phyloP scores from a whole-genome alignment of 768 basidiomycete species.

The Mycena amicta region DNA sequence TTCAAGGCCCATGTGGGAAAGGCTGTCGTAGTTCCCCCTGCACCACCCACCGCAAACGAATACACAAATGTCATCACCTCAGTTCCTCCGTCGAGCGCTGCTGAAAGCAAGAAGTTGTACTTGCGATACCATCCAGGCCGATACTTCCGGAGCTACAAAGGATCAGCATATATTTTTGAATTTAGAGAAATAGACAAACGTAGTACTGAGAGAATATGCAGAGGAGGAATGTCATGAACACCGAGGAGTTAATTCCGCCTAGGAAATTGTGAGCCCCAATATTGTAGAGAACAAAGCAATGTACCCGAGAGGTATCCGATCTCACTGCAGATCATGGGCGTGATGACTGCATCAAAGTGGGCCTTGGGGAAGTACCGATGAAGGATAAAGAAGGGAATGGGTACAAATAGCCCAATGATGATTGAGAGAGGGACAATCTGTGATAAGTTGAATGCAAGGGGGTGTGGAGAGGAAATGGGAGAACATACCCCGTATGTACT shows the following conservation, averaged over 20 bases:
- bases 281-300: too few species aligned
- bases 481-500: slow-evolving; percentile 46
- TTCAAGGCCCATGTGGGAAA: slow-evolving; percentile 24
- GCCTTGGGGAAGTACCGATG: slow-evolving; percentile 52
- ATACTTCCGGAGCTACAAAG: slow-evolving; percentile 35
- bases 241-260: slow-evolving; percentile 59
- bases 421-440: slow-evolving; percentile 51
- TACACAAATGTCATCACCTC: slow-evolving; percentile 36
- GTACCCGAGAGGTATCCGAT: slow-evolving; percentile 37
- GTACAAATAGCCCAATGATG: slow-evolving; percentile 52
- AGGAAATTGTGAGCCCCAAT: background rate
- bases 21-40: slow-evolving; percentile 12
- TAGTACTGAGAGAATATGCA: slow-evolving; percentile 52
- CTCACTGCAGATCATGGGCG: slow-evolving; percentile 37
- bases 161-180: background rate
- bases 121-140: slow-evolving; percentile 51
- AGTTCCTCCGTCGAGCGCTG: slow-evolving; percentile 56
- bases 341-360: slow-evolving; percentile 50
- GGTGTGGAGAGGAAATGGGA: too few species aligned
- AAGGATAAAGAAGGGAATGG: slow-evolving; percentile 57
- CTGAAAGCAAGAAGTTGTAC: slow-evolving; percentile 54
- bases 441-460: too few species aligned
- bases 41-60: slow-evolving; percentile 37
- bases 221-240: slow-evolving; percentile 47
- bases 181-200: background rate